Evolutionary conservation across 1,284 basidiomycete species (phyloP).

Genomic region (Fistulinella staudtii): DNA sequence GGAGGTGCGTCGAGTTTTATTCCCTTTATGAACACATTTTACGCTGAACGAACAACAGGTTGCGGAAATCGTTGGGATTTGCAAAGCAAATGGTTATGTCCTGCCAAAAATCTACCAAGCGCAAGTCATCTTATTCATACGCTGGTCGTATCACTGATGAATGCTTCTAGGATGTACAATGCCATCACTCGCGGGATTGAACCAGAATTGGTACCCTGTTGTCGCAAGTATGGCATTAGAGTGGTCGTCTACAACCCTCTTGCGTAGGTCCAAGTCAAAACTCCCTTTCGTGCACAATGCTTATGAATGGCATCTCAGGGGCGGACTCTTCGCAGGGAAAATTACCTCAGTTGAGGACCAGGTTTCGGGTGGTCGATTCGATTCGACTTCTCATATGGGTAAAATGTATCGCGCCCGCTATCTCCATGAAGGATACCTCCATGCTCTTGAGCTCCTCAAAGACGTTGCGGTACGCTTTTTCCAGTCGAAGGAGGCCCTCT

Average conservation of each 20-base stretch:
- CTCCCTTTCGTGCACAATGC: rapidly evolving
- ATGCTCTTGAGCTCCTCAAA: conserved; percentile 43
- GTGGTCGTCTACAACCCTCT: conserved; percentile 43
- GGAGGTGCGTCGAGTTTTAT: conserved; percentile 17
- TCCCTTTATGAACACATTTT: too few relatives aligned
- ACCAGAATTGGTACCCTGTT: conserved; percentile 52
- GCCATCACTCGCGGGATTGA: conserved; percentile 52
- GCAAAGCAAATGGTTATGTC: conserved; percentile 48
- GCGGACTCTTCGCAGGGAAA: conserved; percentile 36
- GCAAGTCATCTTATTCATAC: conserved; percentile 15
- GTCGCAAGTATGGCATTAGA: conserved; percentile 51
- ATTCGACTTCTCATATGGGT: conserved; percentile 28
- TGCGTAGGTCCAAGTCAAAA: conserved; percentile 23
- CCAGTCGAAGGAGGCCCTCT: not conserved
- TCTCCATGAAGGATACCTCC: conserved; percentile 43
- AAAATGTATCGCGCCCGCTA: conserved; percentile 45
- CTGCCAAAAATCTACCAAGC: conserved; percentile 52
- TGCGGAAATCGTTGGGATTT: conserved; percentile 51
- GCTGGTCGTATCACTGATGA: not conserved
- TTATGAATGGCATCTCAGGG: conserved; percentile 4
- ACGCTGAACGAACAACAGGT: conserved; percentile 36
- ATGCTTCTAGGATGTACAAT: conserved; percentile 44
- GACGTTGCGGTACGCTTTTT: conserved; percentile 31
- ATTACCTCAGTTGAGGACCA: conserved; percentile 31
- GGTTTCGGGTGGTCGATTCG: conserved; percentile 36